Evolutionary conservation across 768 basidiomycete genomes (phyloP).

Genomic region (Candolleomyces eurysporus): DNA sequence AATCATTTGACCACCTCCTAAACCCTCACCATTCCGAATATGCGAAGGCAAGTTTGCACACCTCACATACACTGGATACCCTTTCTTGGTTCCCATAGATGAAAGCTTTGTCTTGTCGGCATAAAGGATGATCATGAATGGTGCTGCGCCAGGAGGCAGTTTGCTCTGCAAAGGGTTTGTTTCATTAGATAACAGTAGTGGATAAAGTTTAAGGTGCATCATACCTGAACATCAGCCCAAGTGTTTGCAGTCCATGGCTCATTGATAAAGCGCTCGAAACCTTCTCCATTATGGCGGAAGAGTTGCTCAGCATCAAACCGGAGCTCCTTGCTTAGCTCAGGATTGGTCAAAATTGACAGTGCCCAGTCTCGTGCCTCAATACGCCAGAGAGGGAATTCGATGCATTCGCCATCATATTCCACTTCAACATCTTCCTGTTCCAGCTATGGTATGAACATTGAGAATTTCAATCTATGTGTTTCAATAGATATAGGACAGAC

Average conservation of each 20-base stretch:
- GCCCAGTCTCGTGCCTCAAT: constrained; percentile 26
- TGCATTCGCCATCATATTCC: constrained; percentile 15
- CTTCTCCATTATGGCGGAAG: constrained; percentile 24
- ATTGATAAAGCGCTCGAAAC: constrained; percentile 27
- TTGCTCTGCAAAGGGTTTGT: constrained; percentile 2
- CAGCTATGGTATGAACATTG: constrained; percentile 16
- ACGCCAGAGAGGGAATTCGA: constrained; percentile 17
- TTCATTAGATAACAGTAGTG: constrained; percentile 6
- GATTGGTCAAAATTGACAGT: constrained; percentile 24
- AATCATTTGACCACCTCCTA: constrained; percentile 33
- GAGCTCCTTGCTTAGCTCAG: constrained; percentile 18
- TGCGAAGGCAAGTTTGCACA: constrained; percentile 29
- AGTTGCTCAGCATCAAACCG: constrained; percentile 30
- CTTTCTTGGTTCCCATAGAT: constrained; percentile 35
- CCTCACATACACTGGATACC: constrained; percentile 33
- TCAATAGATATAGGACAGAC: not conserved
- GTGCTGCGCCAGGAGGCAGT: constrained; percentile 23
- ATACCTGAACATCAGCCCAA: constrained; percentile 39
- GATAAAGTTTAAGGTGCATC: constrained; percentile 4
- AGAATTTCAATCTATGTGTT: not conserved
- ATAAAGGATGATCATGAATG: constrained; percentile 34
- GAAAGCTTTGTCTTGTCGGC: constrained; percentile 40
- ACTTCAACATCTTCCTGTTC: constrained; percentile 14
- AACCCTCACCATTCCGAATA: constrained; percentile 30
- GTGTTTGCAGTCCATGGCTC: constrained; percentile 37